A percentile compares a stretch with the other conserved stretches of the same genome.
Conservation (phyloP, 2,329 filamentous ascomycete genomes). For the Alternaria incomplexa region DNA sequence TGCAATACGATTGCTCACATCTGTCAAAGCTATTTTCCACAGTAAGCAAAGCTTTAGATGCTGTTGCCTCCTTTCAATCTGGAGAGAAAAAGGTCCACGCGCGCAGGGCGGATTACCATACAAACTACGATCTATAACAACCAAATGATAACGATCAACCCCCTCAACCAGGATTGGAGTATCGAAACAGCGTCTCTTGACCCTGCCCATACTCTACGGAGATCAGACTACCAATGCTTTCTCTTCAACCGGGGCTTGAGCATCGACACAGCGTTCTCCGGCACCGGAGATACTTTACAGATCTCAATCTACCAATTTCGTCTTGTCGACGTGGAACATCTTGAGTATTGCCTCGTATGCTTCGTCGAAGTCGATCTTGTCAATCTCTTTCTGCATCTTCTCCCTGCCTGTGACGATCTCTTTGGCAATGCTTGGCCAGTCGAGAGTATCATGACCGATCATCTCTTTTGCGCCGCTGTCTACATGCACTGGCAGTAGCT, state of each 20-base stretch:
- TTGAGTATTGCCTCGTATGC: slow-evolving; percentile 4
- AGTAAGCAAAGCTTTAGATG: background rate
- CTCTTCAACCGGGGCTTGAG: background rate
- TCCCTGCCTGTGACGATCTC: slow-evolving; percentile 36
- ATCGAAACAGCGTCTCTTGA: background rate
- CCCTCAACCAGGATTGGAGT: background rate
- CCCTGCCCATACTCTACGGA: background rate
- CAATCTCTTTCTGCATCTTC: slow-evolving; percentile 38
- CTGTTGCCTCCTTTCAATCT: background rate
- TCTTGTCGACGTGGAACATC: background rate
- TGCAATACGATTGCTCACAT: background rate
- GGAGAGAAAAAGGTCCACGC: too few species aligned
- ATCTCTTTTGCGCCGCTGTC: slow-evolving; percentile 23
- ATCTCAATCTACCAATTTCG: background rate
- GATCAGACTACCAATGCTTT: background rate
- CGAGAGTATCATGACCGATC: slow-evolving; percentile 20
- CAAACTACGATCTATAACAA: background rate
- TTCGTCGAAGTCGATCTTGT: slow-evolving; percentile 38
- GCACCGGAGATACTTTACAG: background rate
- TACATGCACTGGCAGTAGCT: slow-evolving; percentile 32
- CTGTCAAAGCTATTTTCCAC: background rate
- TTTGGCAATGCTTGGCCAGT: slow-evolving; percentile 42
- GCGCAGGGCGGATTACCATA: background rate
- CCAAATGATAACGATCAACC: background rate
- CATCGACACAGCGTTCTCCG: background rate